Conservation (phyloP, 2,329 filamentous ascomycete species). For the Cladophialophora chaetospira region DNA sequence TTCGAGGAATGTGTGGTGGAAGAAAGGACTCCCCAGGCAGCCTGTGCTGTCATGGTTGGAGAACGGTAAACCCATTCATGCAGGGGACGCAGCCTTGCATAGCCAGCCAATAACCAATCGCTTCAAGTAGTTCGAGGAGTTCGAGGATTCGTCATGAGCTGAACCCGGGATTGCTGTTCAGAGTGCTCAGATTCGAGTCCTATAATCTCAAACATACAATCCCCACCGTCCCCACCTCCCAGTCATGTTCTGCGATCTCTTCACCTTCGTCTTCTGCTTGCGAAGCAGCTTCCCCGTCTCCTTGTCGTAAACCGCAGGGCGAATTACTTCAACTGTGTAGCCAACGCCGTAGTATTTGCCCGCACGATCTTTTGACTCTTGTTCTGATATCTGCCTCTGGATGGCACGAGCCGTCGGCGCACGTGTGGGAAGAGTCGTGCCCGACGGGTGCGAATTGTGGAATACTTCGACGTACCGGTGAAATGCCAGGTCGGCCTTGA, state of each 20-base stretch:
- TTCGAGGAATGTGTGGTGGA: too few relatives aligned
- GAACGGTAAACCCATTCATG: too few relatives aligned
- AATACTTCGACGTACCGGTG: conserved; percentile 11
- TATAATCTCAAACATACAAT: too few relatives aligned
- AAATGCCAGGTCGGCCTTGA: conserved; percentile 11
- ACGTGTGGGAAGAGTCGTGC: conserved; percentile 2
- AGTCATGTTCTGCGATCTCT: background rate
- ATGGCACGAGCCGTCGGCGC: background rate
- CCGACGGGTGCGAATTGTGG: background rate
- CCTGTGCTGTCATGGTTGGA: too few relatives aligned
- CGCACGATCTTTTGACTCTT: conserved; percentile 6
- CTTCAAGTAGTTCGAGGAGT: too few relatives aligned
- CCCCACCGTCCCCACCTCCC: background rate
- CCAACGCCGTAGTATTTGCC: conserved; percentile 2
- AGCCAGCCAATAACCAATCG: too few relatives aligned
- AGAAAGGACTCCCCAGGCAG: too few relatives aligned
- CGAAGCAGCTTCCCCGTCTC: conserved; percentile 8
- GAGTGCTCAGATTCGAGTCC: too few relatives aligned
- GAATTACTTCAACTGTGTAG: conserved; percentile 7
- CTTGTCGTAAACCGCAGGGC: conserved; percentile 8
- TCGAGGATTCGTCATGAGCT: too few relatives aligned
- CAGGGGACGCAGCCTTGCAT: too few relatives aligned
- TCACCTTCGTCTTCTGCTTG: conserved; percentile 12
- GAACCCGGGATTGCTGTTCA: too few relatives aligned
- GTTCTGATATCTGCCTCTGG: background rate